These are phyloP conservation scores for Saccharomyces paradoxus DNA, from an alignment of 805 yeast genomes.

Conservation along the genomic window DNA sequence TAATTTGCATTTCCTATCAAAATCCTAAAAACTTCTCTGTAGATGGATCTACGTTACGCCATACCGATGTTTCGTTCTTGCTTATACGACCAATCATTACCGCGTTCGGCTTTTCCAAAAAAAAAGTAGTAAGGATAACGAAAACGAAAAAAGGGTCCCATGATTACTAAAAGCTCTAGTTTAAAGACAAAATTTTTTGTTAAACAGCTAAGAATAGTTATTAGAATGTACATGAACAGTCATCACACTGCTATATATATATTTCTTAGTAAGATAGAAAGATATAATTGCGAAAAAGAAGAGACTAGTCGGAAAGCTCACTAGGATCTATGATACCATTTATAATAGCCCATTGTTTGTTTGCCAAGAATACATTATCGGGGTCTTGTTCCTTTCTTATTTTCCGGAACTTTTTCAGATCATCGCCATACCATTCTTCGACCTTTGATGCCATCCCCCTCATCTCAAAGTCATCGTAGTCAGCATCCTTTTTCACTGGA, in stretches of 20 bases:
- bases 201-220: background rate
- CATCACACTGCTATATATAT: background rate
- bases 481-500: conserved; percentile 30
- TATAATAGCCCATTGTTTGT: conserved; percentile 69
- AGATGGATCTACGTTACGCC: background rate
- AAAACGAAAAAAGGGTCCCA: background rate
- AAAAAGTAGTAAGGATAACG: background rate
- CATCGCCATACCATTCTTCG: conserved; percentile 73
- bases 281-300: background rate
- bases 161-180: background rate
- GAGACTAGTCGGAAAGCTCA: background rate
- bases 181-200: background rate
- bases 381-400: conserved; percentile 72
- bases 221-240: background rate
- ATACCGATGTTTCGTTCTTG: background rate
- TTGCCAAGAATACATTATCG: conserved; percentile 67
- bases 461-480: conserved; percentile 59
- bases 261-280: background rate
- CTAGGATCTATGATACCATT: conserved; percentile 55
- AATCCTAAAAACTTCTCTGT: background rate
- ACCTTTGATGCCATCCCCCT: conserved; percentile 65
- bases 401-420: conserved; percentile 50
- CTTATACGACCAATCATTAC: background rate
- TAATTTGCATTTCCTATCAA: background rate
- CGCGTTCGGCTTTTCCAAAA: background rate